Evolutionary conservation across 179 eudicot species (phyloP), one percentile per base, ranked within the genome.

Genomic region (Beta macrorhiza): DNA sequence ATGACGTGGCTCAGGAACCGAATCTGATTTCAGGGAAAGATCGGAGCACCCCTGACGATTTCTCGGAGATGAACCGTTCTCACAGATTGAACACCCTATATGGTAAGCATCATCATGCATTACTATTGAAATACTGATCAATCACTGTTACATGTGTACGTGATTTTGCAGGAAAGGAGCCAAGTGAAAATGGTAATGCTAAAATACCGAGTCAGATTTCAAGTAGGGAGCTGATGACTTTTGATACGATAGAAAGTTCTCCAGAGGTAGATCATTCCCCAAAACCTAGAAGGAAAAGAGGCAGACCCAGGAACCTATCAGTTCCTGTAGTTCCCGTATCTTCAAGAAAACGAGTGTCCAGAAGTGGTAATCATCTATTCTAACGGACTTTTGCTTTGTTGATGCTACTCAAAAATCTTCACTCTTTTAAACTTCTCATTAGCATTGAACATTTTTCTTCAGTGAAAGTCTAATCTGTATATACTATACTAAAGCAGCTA

Each of bases 111-210:
- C 29, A 10, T 37, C 1, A 25, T 37, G 67, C 20, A 57, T 75
- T 75, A 29, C 56, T 55, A 10, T 67, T 14, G 12, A 20, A n/a
- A 55, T 45, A 42, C 53, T 15, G 44, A 45, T 15, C 45, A 13
- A 53, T 59, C 16, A 19, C 14, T 29, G 32, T 32, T 77, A 14
- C 29, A 15, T 82, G 67, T 82, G 70, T 25, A 29, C 32, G 32
- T 29, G 37, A 62, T 42, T 19, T 47, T 17, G 71, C 80, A 72
- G 86, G 29, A 65, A 58, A 73, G 78, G 71, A 84, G 49, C 74
- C 75, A 67, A 74, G 57, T 42, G 82, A 17, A 47, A 53, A 78
- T 67, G 75, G 64, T 47, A 62, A 52, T 49, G 72, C 44, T 5
- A 17, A 55, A 57, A 58, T 47, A 2, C 82, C 47, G 44, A 59